These are phyloP conservation scores for Cucumis melo DNA, from an alignment of 306 rosid species.

Conservation along the genomic window DNA sequence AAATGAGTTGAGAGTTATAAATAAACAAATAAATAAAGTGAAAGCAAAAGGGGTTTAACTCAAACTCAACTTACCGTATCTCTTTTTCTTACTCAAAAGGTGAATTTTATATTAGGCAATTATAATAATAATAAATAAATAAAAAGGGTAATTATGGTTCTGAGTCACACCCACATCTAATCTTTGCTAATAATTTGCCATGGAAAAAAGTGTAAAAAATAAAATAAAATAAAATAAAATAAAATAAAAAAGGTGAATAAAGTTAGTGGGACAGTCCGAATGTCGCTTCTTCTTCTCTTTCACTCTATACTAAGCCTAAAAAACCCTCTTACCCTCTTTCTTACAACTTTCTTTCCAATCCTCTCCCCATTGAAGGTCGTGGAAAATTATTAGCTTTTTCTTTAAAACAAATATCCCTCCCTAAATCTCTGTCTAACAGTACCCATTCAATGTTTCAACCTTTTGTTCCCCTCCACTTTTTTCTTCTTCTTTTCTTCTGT, in stretches of 20 bases:
- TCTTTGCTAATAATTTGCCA: slow-evolving; percentile 20
- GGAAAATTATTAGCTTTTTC: neutral
- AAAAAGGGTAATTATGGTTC: slow-evolving; percentile 11
- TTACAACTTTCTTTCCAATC: neutral
- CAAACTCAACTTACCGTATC: neutral
- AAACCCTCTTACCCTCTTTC: neutral
- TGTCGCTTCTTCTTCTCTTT: slow-evolving; percentile 50
- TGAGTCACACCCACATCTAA: slow-evolving; percentile 19
- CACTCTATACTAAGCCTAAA: neutral
- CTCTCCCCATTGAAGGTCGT: neutral
- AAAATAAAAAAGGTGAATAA: slow-evolving; percentile 34
- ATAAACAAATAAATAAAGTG: neutral
- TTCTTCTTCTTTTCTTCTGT: no score
- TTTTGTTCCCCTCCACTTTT: neutral
- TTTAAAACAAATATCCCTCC: neutral
- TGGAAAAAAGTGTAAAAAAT: slow-evolving; percentile 7
- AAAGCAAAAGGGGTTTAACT: neutral
- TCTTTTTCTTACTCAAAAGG: neutral
- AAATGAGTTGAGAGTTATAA: no score
- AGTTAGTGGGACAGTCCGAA: slow-evolving; percentile 96
- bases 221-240: slow-evolving; percentile 4
- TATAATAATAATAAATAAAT: neutral
- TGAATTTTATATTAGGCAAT: no score
- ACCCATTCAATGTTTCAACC: neutral
- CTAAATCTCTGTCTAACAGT: neutral